Base-by-base conservation (phyloP, 78 protist genomes). In the Dictyostelium capitatum region DNA sequence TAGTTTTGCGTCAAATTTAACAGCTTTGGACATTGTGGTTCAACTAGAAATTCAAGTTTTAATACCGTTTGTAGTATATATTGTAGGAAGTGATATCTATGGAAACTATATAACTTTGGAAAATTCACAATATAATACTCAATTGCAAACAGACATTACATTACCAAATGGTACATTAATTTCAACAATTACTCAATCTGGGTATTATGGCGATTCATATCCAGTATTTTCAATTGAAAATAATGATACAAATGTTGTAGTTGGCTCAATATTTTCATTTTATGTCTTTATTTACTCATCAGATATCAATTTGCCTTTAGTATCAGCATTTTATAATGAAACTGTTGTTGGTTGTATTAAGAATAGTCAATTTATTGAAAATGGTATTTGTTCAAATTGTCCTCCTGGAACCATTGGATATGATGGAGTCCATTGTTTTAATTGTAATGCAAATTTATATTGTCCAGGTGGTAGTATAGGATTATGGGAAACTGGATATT, bases 381-480 rank as follows among this genome's bases (percentile, higher is more conserved):
- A 8, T 32, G 0, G 17, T 25, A 17, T 67, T 6, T 67, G 75
- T 32, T 23, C 14, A 30, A 15, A 12, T 3, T 67, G 75, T 67
- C 50, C 75, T 14, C 75, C 75, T 0, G 75, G 75, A 30, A 67
- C 75, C 4, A 14, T 41, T 10, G 75, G 75, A 30, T 67, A 67
- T 67, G 32, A 67, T 67, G 37, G 75, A 6, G 6, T 67, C 0
- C 23, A 25, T 67, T 67, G 75, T 17, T 67, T 32, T 41, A 67
- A 11, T 5, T 67, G 75, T 67, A 32, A 0, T 3, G 23, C 12
- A 30, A 17, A 67, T 12, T 32, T 67, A 67, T 32, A 67, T 32
- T 67, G 75, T 15, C 75, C 75, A 6, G 75, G 48, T 67, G 75
- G 75, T 12, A 23, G 25, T 67, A 9, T 11, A n/a, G n/a, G n/a